Base-by-base conservation (phyloP, 345 rosid genomes). In the Sisymbrium irio region DNA sequence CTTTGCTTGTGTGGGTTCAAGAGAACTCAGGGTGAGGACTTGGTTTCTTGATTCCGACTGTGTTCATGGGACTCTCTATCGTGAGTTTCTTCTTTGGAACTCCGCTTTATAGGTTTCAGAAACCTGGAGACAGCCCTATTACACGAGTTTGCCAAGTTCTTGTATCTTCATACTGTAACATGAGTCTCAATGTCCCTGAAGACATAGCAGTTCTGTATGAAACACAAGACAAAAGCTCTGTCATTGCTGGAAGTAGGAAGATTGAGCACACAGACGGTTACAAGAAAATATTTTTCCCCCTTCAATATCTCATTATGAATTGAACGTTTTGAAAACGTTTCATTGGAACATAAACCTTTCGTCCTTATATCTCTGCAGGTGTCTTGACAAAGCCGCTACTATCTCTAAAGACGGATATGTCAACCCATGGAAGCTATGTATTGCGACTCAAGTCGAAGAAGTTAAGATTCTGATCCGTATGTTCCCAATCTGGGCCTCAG, bases 401-500 rank as follows among this genome's bases (percentile, higher is more conserved):
- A 44, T 85, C 42, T 74, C 90, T 25, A 89, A 85, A 18, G 74
- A 80, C 3, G 94, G 89, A 32, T 32, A 71, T 53, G 55, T 84
- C 20, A 78, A 83, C 74, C 75, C 88, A 0, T 89, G 96, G 98
- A 80, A 69, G 74, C 82, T 89, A 25, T 92, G 98, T 82, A 85
- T 86, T 0, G 87, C 89, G 9, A 92, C 98, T 12, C 96, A 92
- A 61, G 94, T 92, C 32, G 98, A 92, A 80, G 96, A 92, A 76
- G 67, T 92, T 37, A 92, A 92, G 80, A 92, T 89, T 59, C 74
- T 92, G 82, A 77, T 88, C 51, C 89, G 94, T 57, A 86, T 89
- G 96, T 88, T 89, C 65, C 98, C 98, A 5, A 85, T 92, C n/a
- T 92, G 98, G 98, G 87, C 88, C 55, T 81, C 89, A 1, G 96